A percentile compares a stretch with the other conserved stretches of the same genome.
These are phyloP conservation scores for Talaromyces marneffei DNA, from an alignment of 2,329 filamentous ascomycete genomes.

Conservation along the genomic window DNA sequence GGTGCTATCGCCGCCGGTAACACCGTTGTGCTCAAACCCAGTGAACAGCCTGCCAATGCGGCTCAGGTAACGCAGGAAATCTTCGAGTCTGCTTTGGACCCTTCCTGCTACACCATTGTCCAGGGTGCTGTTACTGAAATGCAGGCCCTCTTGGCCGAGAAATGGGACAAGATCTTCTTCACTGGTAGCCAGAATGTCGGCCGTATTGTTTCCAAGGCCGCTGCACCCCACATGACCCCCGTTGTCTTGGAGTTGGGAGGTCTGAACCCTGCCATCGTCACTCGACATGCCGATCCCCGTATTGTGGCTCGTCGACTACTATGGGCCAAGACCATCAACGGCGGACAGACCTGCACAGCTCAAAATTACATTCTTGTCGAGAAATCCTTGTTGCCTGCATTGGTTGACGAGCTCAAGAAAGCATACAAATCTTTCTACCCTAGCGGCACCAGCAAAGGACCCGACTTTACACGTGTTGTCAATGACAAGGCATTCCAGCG, in stretches of 20 bases:
- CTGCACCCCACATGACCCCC: constrained; percentile 81
- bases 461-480: constrained; percentile 74
- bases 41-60: constrained; percentile 69
- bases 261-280: constrained; percentile 85
- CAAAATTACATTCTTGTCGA: constrained; percentile 92
- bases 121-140: constrained; percentile 79
- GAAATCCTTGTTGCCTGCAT: constrained; percentile 61
- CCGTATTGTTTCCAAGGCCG: constrained; percentile 83
- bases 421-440: constrained; percentile 76
- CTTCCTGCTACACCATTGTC: constrained; percentile 66
- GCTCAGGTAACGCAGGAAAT: constrained; percentile 77
- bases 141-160: constrained; percentile 73
- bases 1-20: constrained; percentile 92
- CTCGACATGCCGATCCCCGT: constrained; percentile 70
- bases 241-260: constrained; percentile 87
- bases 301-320: constrained; percentile 77
- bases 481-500: constrained; percentile 74
- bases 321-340: constrained; percentile 83
- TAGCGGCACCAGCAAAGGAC: constrained; percentile 67
- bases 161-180: constrained; percentile 98
- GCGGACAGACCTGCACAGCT: constrained; percentile 85
- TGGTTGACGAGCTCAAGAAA: constrained; percentile 68
- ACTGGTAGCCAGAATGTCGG: constrained; percentile 75
- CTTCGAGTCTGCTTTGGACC: constrained; percentile 69
- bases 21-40: constrained; percentile 84